Evolutionary conservation across 208 protist species (phyloP).

Genomic region (Acanthamoeba polyphaga): DNA sequence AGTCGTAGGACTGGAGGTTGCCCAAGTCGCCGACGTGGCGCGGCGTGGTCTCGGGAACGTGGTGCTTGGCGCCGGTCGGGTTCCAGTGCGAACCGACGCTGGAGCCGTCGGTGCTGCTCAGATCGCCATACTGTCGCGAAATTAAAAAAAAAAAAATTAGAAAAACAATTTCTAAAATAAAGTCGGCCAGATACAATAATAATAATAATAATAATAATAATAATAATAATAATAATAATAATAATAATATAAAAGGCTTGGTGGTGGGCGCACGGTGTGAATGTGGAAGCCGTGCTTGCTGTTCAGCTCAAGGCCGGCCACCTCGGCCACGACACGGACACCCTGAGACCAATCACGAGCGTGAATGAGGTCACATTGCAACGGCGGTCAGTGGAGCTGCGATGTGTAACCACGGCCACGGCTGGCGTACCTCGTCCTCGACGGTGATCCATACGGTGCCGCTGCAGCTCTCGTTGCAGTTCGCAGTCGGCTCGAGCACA

Average conservation of each 20-base stretch:
- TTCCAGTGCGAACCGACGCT: constrained; percentile 31
- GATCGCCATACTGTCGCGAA: neutral
- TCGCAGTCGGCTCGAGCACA: neutral
- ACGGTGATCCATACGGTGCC: neutral
- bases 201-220: too few species aligned
- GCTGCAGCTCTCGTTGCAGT: neutral
- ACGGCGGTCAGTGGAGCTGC: neutral
- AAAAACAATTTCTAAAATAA: too few species aligned
- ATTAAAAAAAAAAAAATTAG: too few species aligned
- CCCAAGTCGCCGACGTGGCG: constrained; percentile 14
- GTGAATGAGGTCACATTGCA: neutral
- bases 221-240: too few species aligned
- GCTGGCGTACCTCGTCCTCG: neutral
- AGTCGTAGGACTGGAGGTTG: neutral
- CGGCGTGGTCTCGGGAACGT: neutral
- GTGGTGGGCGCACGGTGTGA: neutral
- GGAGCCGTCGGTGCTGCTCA: neutral
- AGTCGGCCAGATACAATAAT: too few species aligned
- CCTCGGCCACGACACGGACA: neutral
- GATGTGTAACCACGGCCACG: too few species aligned
- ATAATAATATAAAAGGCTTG: neutral
- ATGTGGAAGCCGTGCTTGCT: constrained; percentile 9
- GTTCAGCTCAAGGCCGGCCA: neutral
- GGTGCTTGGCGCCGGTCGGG: neutral
- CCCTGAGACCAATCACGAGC: neutral